Percentiles rank a stretch among this genome's conserved stretches.
phyloP scores from a whole-genome alignment of 2,329 filamentous ascomycete genomes.

The Colletotrichum theobromicola region DNA sequence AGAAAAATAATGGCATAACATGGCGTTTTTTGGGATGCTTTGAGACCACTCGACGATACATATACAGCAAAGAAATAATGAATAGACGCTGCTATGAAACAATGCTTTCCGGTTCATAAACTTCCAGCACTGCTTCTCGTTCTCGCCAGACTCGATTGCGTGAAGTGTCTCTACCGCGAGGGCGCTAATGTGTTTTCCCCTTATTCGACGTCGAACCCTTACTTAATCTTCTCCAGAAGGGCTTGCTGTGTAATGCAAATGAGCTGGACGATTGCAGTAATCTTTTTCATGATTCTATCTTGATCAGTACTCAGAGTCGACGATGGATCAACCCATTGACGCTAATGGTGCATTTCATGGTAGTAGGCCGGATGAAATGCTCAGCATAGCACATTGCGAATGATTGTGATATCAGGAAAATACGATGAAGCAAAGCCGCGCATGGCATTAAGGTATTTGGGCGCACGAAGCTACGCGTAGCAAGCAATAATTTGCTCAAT shows the following conservation, averaged over 20 bases:
- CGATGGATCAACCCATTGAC: background rate
- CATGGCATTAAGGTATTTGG: no score
- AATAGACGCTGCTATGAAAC: background rate
- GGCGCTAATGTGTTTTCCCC: background rate
- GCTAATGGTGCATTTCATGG: background rate
- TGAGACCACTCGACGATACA: background rate
- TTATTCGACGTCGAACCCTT: background rate
- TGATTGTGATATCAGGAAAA: background rate
- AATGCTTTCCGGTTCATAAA: accelerated
- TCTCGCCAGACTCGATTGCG: accelerated
- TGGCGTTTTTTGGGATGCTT: background rate
- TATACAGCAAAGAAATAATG: background rate
- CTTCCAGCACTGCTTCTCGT: accelerated
- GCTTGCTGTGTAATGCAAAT: background rate
- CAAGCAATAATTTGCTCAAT: accelerated
- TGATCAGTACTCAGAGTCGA: background rate
- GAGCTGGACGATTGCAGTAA: no score
- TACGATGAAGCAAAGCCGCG: accelerated
- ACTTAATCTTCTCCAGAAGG: background rate
- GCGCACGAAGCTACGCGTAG: no score
- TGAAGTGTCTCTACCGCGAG: background rate
- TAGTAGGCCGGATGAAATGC: background rate
- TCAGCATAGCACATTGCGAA: background rate
- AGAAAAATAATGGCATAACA: background rate
- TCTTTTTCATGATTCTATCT: background rate